Evolutionary conservation across 257 asterid genomes (phyloP), one percentile per base, ranked within the genome.

Genomic region (Penstemon newberryi): DNA sequence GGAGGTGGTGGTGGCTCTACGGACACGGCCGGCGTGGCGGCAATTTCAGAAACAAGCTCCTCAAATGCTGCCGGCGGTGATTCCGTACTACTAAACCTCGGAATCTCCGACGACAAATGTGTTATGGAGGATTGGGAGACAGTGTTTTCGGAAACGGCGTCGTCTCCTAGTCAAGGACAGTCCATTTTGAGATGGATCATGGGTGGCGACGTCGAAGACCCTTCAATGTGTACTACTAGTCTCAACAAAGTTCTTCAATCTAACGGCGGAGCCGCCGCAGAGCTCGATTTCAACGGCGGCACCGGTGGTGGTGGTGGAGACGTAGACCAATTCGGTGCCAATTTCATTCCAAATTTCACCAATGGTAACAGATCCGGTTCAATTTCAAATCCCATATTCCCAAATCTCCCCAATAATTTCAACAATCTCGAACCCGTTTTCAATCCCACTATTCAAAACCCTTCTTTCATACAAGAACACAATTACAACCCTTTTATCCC

Each of bases 381-480:
- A 25, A 25, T 25, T 25, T 25, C 33, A 25, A 25, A 25, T 25
- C 33, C 33, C 33, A 25, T 25, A 25, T 25, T 25, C 33, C 33
- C 33, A 25, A 25, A 25, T 25, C 33, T 45, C 81, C 12, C 15
- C 78, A 5, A 50, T 78, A 25, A 25, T 12, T 13, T 84, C 25
- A 67, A 75, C 77, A 71, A 65, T 65, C 60, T 77, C 53, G 79
- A 75, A 7, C 71, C 75, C 1, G 44, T 56, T 58, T 83, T 79
- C 66, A 71, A 59, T 67, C 33, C 81, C 88, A 9, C 86, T 78
- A 44, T 25, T 85, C 87, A 76, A 33, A 82, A 77, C 73, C 87
- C 81, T 4, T 68, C 84, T 0, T 79, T 87, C 49, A 80, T 80
- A 53, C 96, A 82, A 4, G 92, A 86, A n/a, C 95, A 75, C 65